These are phyloP conservation scores for Gynochthodes officinalis DNA, from an alignment of 257 asterid genomes.

Conservation along the genomic window DNA sequence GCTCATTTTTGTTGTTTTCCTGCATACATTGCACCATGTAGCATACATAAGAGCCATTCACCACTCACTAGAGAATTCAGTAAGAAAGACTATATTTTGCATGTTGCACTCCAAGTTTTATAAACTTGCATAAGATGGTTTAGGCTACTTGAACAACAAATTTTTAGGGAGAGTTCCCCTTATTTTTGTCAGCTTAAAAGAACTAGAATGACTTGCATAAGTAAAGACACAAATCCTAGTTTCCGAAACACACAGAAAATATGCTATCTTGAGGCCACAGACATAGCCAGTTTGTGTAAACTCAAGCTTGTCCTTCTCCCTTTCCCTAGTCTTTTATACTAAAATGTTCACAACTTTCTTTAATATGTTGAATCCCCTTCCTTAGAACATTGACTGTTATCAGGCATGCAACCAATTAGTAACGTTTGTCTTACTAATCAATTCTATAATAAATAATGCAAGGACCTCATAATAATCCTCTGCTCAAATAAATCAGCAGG, in stretches of 20 bases:
- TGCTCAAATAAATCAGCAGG: constrained; percentile 7
- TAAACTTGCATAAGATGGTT: neutral
- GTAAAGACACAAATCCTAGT: neutral
- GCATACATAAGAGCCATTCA: neutral
- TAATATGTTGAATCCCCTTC: neutral
- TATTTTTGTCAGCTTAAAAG: neutral
- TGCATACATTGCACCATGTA: constrained; percentile 33
- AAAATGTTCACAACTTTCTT: neutral
- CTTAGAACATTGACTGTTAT: neutral
- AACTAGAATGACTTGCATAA: neutral
- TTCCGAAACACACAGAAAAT: neutral
- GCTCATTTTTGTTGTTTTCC: constrained; percentile 88
- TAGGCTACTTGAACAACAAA: neutral
- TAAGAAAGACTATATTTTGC: neutral
- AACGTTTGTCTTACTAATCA: neutral
- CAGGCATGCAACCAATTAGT: neutral
- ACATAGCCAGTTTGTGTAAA: neutral
- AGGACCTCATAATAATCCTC: neutral
- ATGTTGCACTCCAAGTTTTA: neutral
- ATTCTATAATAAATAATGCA: neutral
- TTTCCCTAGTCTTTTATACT: neutral
- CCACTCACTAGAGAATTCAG: neutral
- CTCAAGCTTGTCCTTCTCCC: neutral
- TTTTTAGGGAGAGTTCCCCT: neutral
- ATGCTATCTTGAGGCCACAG: neutral